Evolutionary conservation across 208 protist species (phyloP).

Genomic region (Trypanosoma lewisi): DNA sequence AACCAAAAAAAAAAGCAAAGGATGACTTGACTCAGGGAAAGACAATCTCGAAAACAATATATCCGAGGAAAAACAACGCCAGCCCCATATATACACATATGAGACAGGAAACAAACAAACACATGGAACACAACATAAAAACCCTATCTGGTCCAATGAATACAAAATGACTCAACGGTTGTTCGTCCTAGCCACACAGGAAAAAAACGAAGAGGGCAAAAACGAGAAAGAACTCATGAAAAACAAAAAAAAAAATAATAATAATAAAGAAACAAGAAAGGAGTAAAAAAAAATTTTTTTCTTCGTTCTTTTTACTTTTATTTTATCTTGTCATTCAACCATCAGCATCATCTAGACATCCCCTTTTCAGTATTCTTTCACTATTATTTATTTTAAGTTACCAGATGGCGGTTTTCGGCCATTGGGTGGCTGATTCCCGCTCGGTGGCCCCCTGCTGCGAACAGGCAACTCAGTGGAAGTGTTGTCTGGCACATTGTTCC

Average conservation of each 20-base stretch:
- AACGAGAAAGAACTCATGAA: not conserved
- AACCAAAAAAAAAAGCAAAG: too few species aligned
- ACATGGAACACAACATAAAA: too few species aligned
- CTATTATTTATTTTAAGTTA: slow-evolving; percentile 3
- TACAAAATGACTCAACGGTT: too few species aligned
- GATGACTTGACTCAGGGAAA: too few species aligned
- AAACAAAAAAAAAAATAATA: slow-evolving; percentile 17
- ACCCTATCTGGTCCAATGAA: too few species aligned
- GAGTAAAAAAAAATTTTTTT: slow-evolving; percentile 1
- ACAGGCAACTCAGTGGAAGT: not conserved
- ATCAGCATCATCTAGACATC: not conserved
- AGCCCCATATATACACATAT: too few species aligned
- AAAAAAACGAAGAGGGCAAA: slow-evolving; percentile 1
- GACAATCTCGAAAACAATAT: too few species aligned
- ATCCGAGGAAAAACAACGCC: too few species aligned
- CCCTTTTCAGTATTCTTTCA: not conserved
- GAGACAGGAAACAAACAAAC: too few species aligned
- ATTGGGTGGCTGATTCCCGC: not conserved
- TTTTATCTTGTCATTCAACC: not conserved
- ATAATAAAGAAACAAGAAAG: slow-evolving; percentile 23
- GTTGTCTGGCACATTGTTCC: not conserved
- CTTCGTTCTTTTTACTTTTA: not conserved
- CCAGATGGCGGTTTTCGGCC: not conserved
- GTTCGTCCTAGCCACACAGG: too few species aligned
- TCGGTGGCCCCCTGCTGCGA: not conserved